These are phyloP conservation scores for Lathyrus tuberosus DNA, from an alignment of 306 rosid genomes.

Conservation along the genomic window DNA sequence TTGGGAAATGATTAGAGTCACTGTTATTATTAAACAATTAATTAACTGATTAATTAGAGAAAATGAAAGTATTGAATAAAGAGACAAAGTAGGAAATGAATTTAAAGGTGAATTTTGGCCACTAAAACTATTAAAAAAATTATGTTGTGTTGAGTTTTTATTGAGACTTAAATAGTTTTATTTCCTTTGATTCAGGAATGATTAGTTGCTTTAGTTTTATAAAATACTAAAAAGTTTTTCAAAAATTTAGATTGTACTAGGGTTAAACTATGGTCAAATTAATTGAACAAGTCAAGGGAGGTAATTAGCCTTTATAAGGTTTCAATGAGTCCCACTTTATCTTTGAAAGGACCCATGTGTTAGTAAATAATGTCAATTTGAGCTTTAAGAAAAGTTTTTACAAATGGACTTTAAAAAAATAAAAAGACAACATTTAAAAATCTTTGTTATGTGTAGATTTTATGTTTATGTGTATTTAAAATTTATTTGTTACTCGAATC, in stretches of 20 bases:
- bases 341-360: neutral
- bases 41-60: neutral
- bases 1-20: too few relatives aligned
- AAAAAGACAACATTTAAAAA: too few relatives aligned
- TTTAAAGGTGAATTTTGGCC: too few relatives aligned
- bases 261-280: neutral
- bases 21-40: too few relatives aligned
- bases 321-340: neutral
- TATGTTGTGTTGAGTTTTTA: too few relatives aligned
- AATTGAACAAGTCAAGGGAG: neutral
- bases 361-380: neutral
- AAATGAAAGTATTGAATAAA: neutral
- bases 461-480: too few relatives aligned
- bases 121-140: too few relatives aligned
- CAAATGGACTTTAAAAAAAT: neutral
- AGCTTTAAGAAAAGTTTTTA: neutral
- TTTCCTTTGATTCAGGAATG: neutral
- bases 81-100: constrained; percentile 7
- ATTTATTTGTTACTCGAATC: too few relatives aligned
- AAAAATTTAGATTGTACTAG: neutral
- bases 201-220: neutral
- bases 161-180: neutral
- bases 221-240: neutral
- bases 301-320: constrained; percentile 3
- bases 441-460: neutral